A percentile compares a stretch with the other conserved stretches of the same genome.
Conservation (phyloP, 2,329 filamentous ascomycete genomes). For the Lachnellula willkommii region DNA sequence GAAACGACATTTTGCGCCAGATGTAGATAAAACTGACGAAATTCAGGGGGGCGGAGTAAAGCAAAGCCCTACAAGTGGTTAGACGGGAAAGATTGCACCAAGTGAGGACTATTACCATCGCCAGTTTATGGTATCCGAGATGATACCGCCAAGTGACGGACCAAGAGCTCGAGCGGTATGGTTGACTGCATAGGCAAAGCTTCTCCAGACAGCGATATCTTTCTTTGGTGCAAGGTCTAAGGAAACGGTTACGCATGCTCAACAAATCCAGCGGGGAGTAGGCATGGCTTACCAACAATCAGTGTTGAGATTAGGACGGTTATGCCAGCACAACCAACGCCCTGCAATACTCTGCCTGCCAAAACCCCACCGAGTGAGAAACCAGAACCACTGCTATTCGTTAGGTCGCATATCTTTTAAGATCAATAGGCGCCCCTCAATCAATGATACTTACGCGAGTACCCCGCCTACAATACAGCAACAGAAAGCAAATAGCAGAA, state of each 20-base stretch:
- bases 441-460: not conserved
- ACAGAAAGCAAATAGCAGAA: conserved; percentile 1
- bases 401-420: not conserved
- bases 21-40: not conserved
- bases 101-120: not conserved
- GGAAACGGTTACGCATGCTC: not conserved
- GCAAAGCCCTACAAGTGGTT: not conserved
- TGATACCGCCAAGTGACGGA: not conserved
- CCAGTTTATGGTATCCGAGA: not conserved
- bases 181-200: not conserved
- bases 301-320: not conserved
- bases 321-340: not conserved
- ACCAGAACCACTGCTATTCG: not conserved
- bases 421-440: not conserved
- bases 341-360: not conserved
- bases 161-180: not conserved
- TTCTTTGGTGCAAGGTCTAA: not conserved
- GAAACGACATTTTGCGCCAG: not conserved
- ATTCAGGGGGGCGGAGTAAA: not conserved
- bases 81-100: not conserved
- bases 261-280: not conserved
- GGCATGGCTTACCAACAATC: not conserved
- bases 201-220: not conserved
- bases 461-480: not conserved
- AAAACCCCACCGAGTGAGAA: not conserved